phyloP scores from a whole-genome alignment of 2,329 filamentous ascomycete genomes.

The Endothia cerciana region DNA sequence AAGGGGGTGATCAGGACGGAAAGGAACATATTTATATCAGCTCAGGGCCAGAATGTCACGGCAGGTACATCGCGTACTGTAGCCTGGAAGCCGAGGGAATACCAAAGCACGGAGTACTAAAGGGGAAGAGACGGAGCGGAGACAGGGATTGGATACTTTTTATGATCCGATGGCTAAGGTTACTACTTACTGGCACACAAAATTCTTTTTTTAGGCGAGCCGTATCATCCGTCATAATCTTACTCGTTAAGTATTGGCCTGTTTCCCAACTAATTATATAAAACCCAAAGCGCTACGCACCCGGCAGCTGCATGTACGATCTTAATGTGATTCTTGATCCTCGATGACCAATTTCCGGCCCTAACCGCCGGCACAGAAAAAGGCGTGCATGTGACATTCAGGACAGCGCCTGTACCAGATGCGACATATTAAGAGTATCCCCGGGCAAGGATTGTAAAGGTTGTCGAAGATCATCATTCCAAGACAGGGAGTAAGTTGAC shows the following conservation, averaged over 20 bases:
- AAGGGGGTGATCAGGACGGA: background rate
- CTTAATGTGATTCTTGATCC: background rate
- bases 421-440: background rate
- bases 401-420: background rate
- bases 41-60: background rate
- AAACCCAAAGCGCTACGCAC: conserved; percentile 4
- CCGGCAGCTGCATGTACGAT: background rate
- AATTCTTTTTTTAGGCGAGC: conserved; percentile 28
- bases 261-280: background rate
- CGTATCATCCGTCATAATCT: conserved; percentile 21
- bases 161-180: conserved; percentile 5
- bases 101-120: background rate
- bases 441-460: background rate
- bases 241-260: background rate
- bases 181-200: conserved; percentile 7
- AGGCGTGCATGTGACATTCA: background rate
- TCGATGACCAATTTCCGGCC: background rate
- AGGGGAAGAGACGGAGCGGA: background rate
- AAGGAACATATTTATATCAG: background rate
- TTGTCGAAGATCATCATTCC: background rate
- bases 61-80: background rate
- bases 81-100: background rate
- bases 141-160: conserved; percentile 4
- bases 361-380: background rate
- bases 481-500: background rate